These are phyloP conservation scores for Nannizziopsis barbatae DNA, from an alignment of 2,329 filamentous ascomycete genomes.

Conservation along the genomic window DNA sequence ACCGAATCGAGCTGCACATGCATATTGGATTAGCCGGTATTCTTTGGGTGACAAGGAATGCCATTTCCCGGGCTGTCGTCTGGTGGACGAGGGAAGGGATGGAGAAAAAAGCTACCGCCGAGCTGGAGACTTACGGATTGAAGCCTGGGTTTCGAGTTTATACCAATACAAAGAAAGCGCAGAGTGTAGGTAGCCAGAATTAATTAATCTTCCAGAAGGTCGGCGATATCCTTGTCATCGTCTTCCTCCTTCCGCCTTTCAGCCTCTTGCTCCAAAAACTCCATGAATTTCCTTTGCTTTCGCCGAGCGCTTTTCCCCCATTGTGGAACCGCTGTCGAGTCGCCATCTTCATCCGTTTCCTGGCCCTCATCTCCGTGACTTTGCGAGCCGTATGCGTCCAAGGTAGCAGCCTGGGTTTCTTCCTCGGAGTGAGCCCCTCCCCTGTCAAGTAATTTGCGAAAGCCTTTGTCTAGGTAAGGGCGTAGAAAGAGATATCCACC, in stretches of 20 bases:
- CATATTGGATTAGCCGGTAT: too few species aligned
- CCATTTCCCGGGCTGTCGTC: too few species aligned
- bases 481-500: slow-evolving; percentile 63
- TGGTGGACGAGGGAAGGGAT: too few species aligned
- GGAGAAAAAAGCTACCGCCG: too few species aligned
- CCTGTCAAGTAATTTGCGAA: slow-evolving; percentile 43
- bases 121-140: too few species aligned
- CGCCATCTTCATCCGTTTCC: slow-evolving; percentile 36
- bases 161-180: too few species aligned
- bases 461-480: slow-evolving; percentile 60
- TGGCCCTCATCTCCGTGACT: slow-evolving; percentile 44
- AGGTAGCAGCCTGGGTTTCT: slow-evolving; percentile 34
- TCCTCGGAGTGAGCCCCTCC: slow-evolving; percentile 34
- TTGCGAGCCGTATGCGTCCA: slow-evolving; percentile 55
- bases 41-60: too few species aligned
- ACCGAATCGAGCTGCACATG: too few species aligned
- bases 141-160: too few species aligned
- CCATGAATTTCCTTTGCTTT: slow-evolving; percentile 56
- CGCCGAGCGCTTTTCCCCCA: slow-evolving; percentile 63
- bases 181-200: too few species aligned
- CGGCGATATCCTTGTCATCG: slow-evolving; percentile 64
- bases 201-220: slow-evolving; percentile 51
- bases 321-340: slow-evolving; percentile 39
- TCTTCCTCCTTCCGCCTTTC: slow-evolving; percentile 54
- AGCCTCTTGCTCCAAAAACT: slow-evolving; percentile 52